Conservation (phyloP, 768 basidiomycete genomes). For the Suillus subaureus region DNA sequence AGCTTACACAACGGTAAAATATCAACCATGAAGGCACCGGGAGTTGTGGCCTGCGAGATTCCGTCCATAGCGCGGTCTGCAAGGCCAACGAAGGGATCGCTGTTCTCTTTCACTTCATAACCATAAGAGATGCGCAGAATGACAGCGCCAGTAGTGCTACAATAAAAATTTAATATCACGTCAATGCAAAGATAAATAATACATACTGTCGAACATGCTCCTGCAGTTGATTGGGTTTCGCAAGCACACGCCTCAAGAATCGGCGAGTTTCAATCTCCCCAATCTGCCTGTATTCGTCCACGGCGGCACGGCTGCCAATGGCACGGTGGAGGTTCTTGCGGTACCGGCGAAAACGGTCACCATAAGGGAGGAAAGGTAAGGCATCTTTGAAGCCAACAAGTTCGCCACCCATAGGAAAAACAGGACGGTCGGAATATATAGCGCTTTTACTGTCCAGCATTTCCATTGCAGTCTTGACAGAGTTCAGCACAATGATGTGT, state of each 20-base stretch:
- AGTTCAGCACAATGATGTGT: conserved; percentile 57
- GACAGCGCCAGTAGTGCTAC: conserved; percentile 51
- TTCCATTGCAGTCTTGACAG: conserved; percentile 49
- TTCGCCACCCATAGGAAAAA: conserved; percentile 40
- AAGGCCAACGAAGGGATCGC: conserved; percentile 1
- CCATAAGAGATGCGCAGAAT: conserved; percentile 59
- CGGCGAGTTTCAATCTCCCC: conserved; percentile 44
- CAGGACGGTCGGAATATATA: conserved; percentile 66
- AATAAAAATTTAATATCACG: not conserved
- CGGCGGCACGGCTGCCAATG: conserved; percentile 41
- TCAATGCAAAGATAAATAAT: not conserved
- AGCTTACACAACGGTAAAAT: not conserved
- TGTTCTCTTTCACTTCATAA: conserved; percentile 52
- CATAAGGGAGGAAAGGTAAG: conserved; percentile 40
- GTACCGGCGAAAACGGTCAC: conserved; percentile 43
- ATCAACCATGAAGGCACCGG: not conserved
- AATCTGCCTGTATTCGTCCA: conserved; percentile 34
- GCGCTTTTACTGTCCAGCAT: conserved; percentile 68
- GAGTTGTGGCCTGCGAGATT: not conserved
- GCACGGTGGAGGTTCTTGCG: conserved; percentile 42
- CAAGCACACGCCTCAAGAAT: conserved; percentile 43
- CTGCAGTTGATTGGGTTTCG: conserved; percentile 38
- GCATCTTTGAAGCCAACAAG: conserved; percentile 35
- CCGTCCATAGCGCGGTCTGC: not conserved
- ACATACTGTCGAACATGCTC: conserved; percentile 43